phyloP scores from a whole-genome alignment of 2,329 filamentous ascomycete genomes.

The Aspergillus sp. region DNA sequence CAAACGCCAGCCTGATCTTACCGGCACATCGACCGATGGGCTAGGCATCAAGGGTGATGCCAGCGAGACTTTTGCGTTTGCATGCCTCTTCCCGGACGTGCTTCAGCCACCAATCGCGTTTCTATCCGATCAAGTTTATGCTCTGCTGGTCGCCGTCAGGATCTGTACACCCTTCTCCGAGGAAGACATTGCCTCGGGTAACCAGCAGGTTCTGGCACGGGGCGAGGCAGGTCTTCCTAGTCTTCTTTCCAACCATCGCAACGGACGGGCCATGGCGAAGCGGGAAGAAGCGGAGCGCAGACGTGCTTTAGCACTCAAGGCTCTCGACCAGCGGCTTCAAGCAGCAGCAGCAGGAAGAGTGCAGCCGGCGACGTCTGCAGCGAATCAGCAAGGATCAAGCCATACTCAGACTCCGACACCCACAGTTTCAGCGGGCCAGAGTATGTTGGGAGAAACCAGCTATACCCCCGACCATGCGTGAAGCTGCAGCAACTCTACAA shows the following conservation, averaged over 20 bases:
- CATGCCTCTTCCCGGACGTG: conserved; percentile 88
- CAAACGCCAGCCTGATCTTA: conserved; percentile 64
- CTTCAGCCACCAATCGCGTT: conserved; percentile 75
- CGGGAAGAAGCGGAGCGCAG: conserved; percentile 90
- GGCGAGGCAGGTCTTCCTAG: conserved; percentile 63
- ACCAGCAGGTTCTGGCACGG: conserved; percentile 68
- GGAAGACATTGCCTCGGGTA: conserved; percentile 73
- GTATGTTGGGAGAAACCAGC: conserved; percentile 68
- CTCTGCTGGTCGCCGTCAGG: conserved; percentile 70
- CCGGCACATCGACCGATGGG: conserved; percentile 56
- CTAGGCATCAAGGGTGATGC: conserved; percentile 77
- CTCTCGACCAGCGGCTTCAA: conserved; percentile 86
- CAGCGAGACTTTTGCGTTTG: conserved; percentile 93
- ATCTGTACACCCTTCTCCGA: conserved; percentile 84
- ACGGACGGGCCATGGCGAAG: conserved; percentile 60
- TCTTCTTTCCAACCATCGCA: conserved; percentile 55
- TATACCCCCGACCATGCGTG: conserved; percentile 65
- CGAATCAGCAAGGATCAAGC: conserved; percentile 33
- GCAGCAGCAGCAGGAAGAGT: conserved; percentile 67
- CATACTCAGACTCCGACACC: conserved; percentile 55
- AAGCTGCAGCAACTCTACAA: conserved; percentile 7
- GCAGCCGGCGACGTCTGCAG: conserved; percentile 37
- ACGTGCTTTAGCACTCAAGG: conserved; percentile 84
- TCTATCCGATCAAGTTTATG: conserved; percentile 74
- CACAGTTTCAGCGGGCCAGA: conserved; percentile 55